Evolutionary conservation across 139 green algal genomes (phyloP), one percentile per base, ranked within the genome.

Genomic region (Ettlia oleoabundans): DNA sequence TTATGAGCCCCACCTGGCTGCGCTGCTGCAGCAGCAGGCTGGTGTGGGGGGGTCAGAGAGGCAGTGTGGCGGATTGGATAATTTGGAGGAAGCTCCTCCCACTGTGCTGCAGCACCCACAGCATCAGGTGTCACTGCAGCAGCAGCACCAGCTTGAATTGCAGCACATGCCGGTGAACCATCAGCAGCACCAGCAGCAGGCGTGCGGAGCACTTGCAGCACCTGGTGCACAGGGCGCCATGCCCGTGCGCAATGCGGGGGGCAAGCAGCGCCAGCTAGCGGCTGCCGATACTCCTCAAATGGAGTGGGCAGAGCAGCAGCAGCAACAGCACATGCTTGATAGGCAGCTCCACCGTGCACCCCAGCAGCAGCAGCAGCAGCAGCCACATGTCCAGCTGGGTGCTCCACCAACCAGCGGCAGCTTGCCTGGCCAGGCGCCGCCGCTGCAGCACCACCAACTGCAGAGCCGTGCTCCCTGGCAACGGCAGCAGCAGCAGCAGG

Each of bases 21-120:
- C 33, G 37, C 51, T 61, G 69, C 65, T 7, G 32, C 65, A 58
- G 51, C 74, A 82, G 28, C 40, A 75, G 37, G n/a, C n/a, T n/a
- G n/a, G n/a, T n/a, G n/a, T n/a, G n/a, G n/a, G n/a, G n/a, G n/a
- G n/a, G n/a, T n/a, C 43, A 63, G 41, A 19, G 21, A 37, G 10
- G 30, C 1, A 22, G 26, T 19, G 66, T 35, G 66, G 19, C 35
- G 2, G 37, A 21, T 30, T 9, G n/a, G 7, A 32, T 4, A 28
- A 3, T 9, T 30, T 38, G 26, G 26, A 32, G 42, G 52, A 13
- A 32, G 30, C 58, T 53, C 52, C 78, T n/a, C 41, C 37, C 26
- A 32, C n/a, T 13, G 28, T 73, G 52, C 35, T 64, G 42, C 41
- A 24, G 42, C 80, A 72, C 42, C 58, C 33, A 33, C 51, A n/a